A percentile compares a stretch with the other conserved stretches of the same genome.
These are phyloP conservation scores for Neonectria punicea DNA, from an alignment of 2,329 filamentous ascomycete genomes.

Conservation along the genomic window DNA sequence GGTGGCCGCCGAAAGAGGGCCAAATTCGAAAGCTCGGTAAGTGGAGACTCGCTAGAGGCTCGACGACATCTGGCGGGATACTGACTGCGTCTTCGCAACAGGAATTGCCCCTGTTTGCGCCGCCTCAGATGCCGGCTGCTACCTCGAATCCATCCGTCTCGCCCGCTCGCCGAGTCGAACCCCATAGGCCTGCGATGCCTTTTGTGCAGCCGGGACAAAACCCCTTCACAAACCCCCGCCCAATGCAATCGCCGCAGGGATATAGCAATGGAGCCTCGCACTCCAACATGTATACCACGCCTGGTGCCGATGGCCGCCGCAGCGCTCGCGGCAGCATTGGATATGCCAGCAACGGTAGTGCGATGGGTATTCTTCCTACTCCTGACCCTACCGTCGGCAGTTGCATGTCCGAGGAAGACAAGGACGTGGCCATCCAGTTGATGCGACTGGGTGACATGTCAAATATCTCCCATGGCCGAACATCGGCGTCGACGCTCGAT, in stretches of 20 bases:
- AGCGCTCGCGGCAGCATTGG: constrained; percentile 70
- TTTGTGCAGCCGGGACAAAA: constrained; percentile 82
- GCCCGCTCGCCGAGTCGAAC: constrained; percentile 82
- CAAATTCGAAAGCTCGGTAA: constrained; percentile 97
- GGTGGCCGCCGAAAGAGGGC: constrained; percentile 94
- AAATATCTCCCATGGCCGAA: constrained; percentile 91
- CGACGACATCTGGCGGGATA: constrained; percentile 26
- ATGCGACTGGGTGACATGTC: constrained; percentile 96
- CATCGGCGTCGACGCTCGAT: constrained; percentile 91
- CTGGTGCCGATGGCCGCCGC: constrained; percentile 69
- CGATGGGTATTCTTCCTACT: constrained; percentile 78
- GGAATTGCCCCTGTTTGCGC: constrained; percentile 96
- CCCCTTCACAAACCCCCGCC: constrained; percentile 80
- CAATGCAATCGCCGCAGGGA: constrained; percentile 86
- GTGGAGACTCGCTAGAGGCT: constrained; percentile 50
- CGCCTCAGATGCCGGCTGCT: constrained; percentile 90
- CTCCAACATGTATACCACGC: constrained; percentile 70
- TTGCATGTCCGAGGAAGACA: constrained; percentile 93
- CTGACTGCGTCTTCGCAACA: constrained; percentile 57
- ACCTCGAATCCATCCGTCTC: constrained; percentile 99
- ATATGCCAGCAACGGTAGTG: constrained; percentile 58
- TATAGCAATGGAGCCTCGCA: constrained; percentile 64
- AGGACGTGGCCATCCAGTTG: constrained; percentile 94
- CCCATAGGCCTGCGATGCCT: constrained; percentile 77
- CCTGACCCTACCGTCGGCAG: constrained; percentile 97